These are phyloP conservation scores for Byssoonygena ceratinophila DNA, from an alignment of 2,329 filamentous ascomycete genomes.

Conservation along the genomic window DNA sequence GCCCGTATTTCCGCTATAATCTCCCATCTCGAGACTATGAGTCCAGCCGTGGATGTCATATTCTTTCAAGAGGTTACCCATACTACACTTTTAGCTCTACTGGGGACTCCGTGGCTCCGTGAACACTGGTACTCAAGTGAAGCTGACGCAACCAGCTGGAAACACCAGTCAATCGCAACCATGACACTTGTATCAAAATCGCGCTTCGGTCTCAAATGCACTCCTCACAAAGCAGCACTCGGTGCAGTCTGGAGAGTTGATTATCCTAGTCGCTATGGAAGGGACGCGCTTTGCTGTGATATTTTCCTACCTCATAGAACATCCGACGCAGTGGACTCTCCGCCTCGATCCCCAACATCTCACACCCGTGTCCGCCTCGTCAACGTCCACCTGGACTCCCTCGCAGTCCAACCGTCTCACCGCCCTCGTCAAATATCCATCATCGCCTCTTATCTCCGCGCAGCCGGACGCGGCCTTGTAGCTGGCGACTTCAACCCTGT, in stretches of 20 bases:
- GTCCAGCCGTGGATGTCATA: constrained; percentile 23
- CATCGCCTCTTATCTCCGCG: constrained; percentile 21
- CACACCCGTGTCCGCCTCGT: constrained; percentile 23
- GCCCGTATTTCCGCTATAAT: constrained; percentile 24
- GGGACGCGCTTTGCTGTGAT: constrained; percentile 32
- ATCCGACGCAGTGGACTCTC: background rate
- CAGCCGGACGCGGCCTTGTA: constrained; percentile 25
- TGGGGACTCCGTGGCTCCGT: constrained; percentile 22
- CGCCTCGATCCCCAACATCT: background rate
- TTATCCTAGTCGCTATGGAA: constrained; percentile 25
- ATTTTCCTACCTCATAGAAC: constrained; percentile 17
- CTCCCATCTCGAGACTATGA: constrained; percentile 16
- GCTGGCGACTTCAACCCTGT: constrained; percentile 37
- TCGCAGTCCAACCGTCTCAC: constrained; percentile 22
- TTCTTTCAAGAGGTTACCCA: constrained; percentile 31
- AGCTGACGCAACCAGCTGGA: constrained; percentile 19
- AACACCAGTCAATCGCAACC: constrained; percentile 21
- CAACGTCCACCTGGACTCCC: constrained; percentile 36
- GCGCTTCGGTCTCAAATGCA: background rate
- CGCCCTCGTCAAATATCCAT: constrained; percentile 27
- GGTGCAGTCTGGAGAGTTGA: constrained; percentile 28
- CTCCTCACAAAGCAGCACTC: constrained; percentile 11
- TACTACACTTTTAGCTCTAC: constrained; percentile 19
- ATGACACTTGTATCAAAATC: constrained; percentile 21
- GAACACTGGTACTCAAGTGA: constrained; percentile 27